Evolutionary conservation across 345 rosid species (phyloP), one percentile per base, ranked within the genome.

Genomic region (Schrenkiella parvula): DNA sequence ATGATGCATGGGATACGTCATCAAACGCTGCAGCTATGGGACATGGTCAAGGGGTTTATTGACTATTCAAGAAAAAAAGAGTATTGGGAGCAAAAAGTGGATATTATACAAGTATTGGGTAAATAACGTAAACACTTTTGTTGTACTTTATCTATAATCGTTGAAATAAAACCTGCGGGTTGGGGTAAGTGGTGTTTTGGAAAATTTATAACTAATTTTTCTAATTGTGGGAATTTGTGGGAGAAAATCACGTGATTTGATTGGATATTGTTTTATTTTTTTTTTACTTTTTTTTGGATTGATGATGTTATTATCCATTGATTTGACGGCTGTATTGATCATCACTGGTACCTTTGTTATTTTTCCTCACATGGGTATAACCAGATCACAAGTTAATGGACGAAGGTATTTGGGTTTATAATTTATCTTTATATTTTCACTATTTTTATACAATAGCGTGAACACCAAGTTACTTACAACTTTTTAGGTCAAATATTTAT

Each of bases 1-100:
- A 90, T 56, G 98, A 90, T 37, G 87, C 93, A 1, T 89, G 96
- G 97, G 80, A 70, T 18, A 83, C 85, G 12, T 86, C 91, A 10
- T 82, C 93, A 9, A 82, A 66, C 70, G 46, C 69, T 23, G 46
- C 79, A 57, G 47, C 78, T 50, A 38, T 50, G 73, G 79, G 76
- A 57, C 72, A 64, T 64, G 76, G 76, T 41, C 80, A 77, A 70
- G 80, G 76, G 14, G 76, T 77, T 77, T 70, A 77, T 71, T 77
- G 62, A 76, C 68, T 23, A 26, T 11, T 54, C n/a, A 34, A 15
- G 12, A 62, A 35, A 25, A n/a, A 42, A 8, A 44, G 21, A 62
- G 6, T 34, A 43, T 43, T 42, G 28, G 25, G 22, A 31, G 11
- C 5, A 23, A 60, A 13, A 39, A n/a, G 19, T 31, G 18, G 46